A percentile compares a stretch with the other conserved stretches of the same genome.
phyloP scores from a whole-genome alignment of 257 asterid species.

The Salvia splendens region DNA sequence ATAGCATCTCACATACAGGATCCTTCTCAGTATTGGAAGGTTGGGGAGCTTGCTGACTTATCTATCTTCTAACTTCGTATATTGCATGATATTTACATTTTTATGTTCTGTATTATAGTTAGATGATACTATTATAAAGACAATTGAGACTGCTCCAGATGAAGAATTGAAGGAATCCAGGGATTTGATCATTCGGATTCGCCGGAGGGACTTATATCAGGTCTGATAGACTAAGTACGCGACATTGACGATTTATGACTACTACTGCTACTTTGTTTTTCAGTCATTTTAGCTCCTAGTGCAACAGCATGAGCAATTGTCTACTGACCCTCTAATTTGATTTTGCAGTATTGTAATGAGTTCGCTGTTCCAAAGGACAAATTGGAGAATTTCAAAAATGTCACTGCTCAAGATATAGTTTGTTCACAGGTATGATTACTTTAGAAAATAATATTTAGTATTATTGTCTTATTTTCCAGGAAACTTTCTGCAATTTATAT shows the following conservation, averaged over 20 bases:
- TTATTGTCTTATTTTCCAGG: constrained; percentile 22
- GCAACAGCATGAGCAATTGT: constrained; percentile 11
- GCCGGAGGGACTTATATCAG: constrained; percentile 86
- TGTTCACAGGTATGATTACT: constrained; percentile 77
- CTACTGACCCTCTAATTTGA: constrained; percentile 32
- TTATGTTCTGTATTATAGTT: constrained; percentile 49
- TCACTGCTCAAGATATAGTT: constrained; percentile 83
- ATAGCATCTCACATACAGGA: constrained; percentile 81
- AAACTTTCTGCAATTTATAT: not conserved
- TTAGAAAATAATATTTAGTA: not conserved
- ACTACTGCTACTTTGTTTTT: not conserved
- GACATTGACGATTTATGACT: not conserved
- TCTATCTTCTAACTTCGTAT: constrained; percentile 23
- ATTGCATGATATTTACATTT: constrained; percentile 21
- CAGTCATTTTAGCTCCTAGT: not conserved
- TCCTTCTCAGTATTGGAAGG: constrained; percentile 95
- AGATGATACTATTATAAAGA: constrained; percentile 83
- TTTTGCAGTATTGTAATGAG: constrained; percentile 84
- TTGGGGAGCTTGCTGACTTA: constrained; percentile 36
- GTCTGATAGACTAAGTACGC: constrained; percentile 34
- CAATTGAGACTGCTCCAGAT: constrained; percentile 83
- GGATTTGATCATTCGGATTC: constrained; percentile 83
- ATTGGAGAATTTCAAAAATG: constrained; percentile 70
- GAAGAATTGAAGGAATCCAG: constrained; percentile 74
- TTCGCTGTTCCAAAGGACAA: constrained; percentile 85